Evolutionary conservation across 2,329 filamentous ascomycete species (phyloP), one percentile per base, ranked within the genome.

Genomic region (Rutstroemia sp.): DNA sequence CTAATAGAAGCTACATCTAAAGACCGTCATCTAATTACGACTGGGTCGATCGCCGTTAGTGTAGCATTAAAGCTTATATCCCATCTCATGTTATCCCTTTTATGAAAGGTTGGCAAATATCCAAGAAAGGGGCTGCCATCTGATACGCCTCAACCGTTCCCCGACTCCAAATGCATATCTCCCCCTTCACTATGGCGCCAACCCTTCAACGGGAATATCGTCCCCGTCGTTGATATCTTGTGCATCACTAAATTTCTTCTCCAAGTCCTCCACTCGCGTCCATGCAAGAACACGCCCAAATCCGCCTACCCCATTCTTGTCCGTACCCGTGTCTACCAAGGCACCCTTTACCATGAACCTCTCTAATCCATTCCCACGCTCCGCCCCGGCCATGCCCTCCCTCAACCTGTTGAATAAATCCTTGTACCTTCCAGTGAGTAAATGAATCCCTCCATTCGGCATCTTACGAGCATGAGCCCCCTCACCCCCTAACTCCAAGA

Each of bases 281-380:
- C 51, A 53, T 17, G 41, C 51, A 27, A 47, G 25, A 9, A 55
- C 12, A 37, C 55, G 37, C 63, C 63, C 65, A n/a, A 48, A 45
- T 52, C 61, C 57, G 3, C 60, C 60, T 41, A 57, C 62, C 14
- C 61, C 54, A 6, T 56, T 8, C 4, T 5, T 12, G 14, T 34
- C 10, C 9, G 30, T 34, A 34, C 30, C 30, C 30, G 12, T 34
- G 10, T 59, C 61, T 3, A 58, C 46, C 37, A 65, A 49, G 57
- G 76, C 73, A 4, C 76, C 76, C 57, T 77, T 73, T 49, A 78
- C 67, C 51, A 75, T 73, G 52, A 78, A 67, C 19, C 72, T 70
- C 60, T 74, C 67, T 39, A 78, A 68, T 34, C 67, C 65, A 4
- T 72, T 65, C 57, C 75, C 39, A 34, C 30, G 4, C 30, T 34